A percentile compares a stretch with the other conserved stretches of the same genome.
Conservation (phyloP, 768 basidiomycete species). For the Harrya chromipes region DNA sequence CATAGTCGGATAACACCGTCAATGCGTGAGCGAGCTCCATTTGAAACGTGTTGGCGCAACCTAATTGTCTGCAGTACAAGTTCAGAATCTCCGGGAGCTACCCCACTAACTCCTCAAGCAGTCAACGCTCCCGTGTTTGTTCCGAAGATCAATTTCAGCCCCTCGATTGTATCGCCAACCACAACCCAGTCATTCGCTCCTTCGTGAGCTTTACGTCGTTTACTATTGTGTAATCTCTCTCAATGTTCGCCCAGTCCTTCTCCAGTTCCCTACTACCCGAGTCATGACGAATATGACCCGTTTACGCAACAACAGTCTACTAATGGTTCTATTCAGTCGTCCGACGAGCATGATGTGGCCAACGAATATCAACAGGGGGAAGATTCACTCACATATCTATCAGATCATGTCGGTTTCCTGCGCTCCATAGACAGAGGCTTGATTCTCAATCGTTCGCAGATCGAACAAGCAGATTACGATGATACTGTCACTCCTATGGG, state of each 20-base stretch:
- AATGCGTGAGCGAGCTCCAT: conserved; percentile 25
- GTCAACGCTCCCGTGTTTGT: conserved; percentile 85
- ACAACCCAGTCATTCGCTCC: conserved; percentile 29
- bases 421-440: not conserved
- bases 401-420: conserved; percentile 20
- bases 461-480: conserved; percentile 32
- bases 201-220: conserved; percentile 18
- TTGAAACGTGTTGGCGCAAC: not conserved
- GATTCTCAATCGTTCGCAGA: not conserved
- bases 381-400: conserved; percentile 17
- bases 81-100: conserved; percentile 44
- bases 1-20: conserved; percentile 19
- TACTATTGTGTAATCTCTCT: not conserved
- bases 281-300: conserved; percentile 40
- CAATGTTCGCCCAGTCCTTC: conserved; percentile 22
- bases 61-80: conserved; percentile 30
- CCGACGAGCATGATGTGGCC: conserved; percentile 15
- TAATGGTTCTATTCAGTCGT: conserved; percentile 4
- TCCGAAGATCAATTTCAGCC: conserved; percentile 60
- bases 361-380: conserved; percentile 24
- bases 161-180: conserved; percentile 12
- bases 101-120: conserved; percentile 55
- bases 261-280: conserved; percentile 27
- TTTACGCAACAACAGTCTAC: conserved; percentile 17
- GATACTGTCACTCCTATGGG: conserved; percentile 21